Conservation (phyloP, 345 rosid species). For the Eucalyptus sp. region DNA sequence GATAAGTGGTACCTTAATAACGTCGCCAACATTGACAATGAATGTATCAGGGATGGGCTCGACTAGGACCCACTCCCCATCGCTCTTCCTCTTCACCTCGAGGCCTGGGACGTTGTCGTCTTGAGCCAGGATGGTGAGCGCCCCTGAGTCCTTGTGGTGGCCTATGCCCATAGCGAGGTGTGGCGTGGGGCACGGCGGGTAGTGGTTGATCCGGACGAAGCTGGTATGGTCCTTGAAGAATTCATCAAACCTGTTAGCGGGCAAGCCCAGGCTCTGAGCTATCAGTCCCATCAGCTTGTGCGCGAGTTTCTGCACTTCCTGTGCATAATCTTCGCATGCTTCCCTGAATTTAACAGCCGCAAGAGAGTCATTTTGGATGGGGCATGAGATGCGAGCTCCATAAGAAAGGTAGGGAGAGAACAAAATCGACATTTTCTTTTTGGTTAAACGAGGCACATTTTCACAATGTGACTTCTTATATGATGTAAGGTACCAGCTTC, state of each 20-base stretch:
- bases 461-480: not conserved
- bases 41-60: constrained; percentile 9
- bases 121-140: constrained; percentile 15
- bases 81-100: constrained; percentile 15
- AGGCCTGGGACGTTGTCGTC: constrained; percentile 23
- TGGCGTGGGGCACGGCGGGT: constrained; percentile 23
- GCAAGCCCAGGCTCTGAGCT: constrained; percentile 21
- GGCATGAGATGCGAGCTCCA: not conserved
- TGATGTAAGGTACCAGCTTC: not conserved
- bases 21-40: constrained; percentile 17
- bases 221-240: constrained; percentile 14
- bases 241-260: constrained; percentile 1
- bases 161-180: constrained; percentile 20
- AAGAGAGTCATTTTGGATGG: not conserved
- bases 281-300: constrained; percentile 13
- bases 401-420: not conserved
- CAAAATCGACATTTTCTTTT: not conserved
- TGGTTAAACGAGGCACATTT: not conserved
- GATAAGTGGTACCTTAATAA: constrained; percentile 8
- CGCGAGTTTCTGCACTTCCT: constrained; percentile 5
- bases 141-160: constrained; percentile 13
- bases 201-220: constrained; percentile 13
- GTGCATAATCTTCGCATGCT: constrained; percentile 12
- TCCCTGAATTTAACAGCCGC: not conserved
- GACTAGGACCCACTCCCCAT: constrained; percentile 25